These are phyloP conservation scores for Colletotrichum scovillei DNA, from an alignment of 2,329 filamentous ascomycete species.

Conservation along the genomic window DNA sequence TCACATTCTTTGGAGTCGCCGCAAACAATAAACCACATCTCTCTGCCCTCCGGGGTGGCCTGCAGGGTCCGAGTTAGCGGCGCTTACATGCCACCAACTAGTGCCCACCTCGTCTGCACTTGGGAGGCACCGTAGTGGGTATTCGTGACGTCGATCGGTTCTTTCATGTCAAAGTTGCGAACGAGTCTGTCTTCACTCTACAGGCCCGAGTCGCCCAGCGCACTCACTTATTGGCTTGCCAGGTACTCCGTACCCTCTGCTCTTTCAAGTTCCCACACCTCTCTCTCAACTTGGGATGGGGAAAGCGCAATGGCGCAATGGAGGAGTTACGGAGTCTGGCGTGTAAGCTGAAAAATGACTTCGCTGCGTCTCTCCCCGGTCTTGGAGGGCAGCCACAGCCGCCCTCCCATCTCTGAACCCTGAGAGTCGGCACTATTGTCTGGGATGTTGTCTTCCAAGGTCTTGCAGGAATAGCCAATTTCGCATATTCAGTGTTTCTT, in stretches of 20 bases:
- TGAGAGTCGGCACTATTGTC: constrained; percentile 3
- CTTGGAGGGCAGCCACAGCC: constrained; percentile 22
- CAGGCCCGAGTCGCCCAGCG: background rate
- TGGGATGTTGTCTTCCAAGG: constrained; percentile 1
- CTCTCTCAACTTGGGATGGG: background rate
- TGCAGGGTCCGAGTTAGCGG: constrained; percentile 34
- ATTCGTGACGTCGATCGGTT: constrained; percentile 34
- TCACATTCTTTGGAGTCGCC: constrained; percentile 13
- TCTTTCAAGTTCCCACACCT: background rate
- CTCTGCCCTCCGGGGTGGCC: constrained; percentile 7
- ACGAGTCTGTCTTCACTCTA: constrained; percentile 4
- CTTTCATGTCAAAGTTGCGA: constrained; percentile 19
- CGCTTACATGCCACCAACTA: constrained; percentile 23
- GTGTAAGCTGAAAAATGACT: background rate
- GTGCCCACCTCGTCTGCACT: constrained; percentile 1
- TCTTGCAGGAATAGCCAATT: constrained; percentile 6
- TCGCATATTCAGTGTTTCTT: background rate
- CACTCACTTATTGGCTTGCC: background rate
- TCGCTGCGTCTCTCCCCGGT: background rate
- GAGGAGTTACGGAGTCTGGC: background rate
- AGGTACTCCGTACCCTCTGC: background rate
- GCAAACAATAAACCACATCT: constrained; percentile 18
- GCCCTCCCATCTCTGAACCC: constrained; percentile 9
- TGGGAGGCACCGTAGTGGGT: constrained; percentile 21
- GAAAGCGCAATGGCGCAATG: constrained; percentile 14